Percentiles rank a stretch among this genome's conserved stretches.
phyloP scores from a whole-genome alignment of 2,329 filamentous ascomycete genomes.

The Scedosporium apiospermum region DNA sequence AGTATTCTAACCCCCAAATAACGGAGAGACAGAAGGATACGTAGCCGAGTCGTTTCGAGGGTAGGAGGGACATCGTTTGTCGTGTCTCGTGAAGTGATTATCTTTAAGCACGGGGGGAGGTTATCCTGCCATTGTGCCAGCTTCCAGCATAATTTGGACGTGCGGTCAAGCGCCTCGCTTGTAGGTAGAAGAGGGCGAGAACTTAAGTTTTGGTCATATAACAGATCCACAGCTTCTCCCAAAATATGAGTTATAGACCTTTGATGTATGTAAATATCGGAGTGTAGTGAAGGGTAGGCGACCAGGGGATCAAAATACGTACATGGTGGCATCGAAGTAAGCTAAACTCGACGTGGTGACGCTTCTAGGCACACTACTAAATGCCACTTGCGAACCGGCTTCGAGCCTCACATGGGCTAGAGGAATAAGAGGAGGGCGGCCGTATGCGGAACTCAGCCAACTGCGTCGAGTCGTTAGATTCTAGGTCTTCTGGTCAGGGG shows the following conservation, averaged over 20 bases:
- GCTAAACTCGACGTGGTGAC: neutral
- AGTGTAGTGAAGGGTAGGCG: neutral
- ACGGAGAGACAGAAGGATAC: neutral
- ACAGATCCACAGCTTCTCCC: neutral
- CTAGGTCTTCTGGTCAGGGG: neutral
- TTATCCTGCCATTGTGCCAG: neutral
- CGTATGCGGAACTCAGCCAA: neutral
- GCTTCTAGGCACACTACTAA: neutral
- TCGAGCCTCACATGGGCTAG: neutral
- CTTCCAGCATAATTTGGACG: neutral
- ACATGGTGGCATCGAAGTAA: neutral
- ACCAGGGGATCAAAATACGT: neutral
- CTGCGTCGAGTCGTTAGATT: neutral
- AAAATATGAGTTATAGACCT: slow-evolving; percentile 1
- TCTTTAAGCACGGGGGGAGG: neutral
- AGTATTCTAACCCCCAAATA: neutral
- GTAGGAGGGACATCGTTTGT: neutral
- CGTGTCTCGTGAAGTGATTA: neutral
- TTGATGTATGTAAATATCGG: neutral
- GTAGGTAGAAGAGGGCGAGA: neutral
- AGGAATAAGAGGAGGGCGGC: slow-evolving; percentile 1
- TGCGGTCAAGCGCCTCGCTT: neutral
- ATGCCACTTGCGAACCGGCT: neutral
- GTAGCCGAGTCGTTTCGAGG: neutral
- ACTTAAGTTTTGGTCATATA: neutral